Evolutionary conservation across 495 filamentous ascomycete genomes (phyloP).

Genomic region (Lepidopterella palustris): DNA sequence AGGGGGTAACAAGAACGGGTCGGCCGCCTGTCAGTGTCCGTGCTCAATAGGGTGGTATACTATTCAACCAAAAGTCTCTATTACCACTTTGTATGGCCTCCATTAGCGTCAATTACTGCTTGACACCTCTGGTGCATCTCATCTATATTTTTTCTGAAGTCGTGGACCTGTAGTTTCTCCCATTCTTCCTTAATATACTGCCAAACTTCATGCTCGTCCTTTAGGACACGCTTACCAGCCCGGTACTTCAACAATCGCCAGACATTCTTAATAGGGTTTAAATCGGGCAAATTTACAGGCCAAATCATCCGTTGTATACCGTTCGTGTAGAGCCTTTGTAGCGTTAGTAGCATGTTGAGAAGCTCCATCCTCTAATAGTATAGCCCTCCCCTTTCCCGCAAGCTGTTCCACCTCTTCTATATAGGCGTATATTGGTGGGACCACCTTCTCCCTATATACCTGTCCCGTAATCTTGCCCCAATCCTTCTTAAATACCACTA

Average conservation of each 20-base stretch:
- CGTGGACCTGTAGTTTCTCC: conserved; percentile 19
- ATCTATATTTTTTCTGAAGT: conserved; percentile 24
- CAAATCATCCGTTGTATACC: not conserved
- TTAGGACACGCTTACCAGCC: not conserved
- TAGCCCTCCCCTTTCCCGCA: not conserved
- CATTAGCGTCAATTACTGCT: conserved; percentile 32
- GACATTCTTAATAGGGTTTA: not conserved
- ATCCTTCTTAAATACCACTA: not conserved
- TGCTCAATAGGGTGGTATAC: no score
- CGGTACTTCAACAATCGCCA: not conserved
- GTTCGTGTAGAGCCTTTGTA: not conserved
- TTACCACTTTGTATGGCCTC: conserved; percentile 34
- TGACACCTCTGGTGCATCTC: conserved; percentile 29
- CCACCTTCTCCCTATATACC: not conserved
- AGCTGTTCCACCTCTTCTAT: not conserved
- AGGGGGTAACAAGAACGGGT: no score
- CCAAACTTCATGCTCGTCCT: not conserved
- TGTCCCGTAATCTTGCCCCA: not conserved
- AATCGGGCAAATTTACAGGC: not conserved
- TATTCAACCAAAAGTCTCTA: no score
- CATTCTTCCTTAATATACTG: conserved; percentile 21
- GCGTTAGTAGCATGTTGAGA: not conserved
- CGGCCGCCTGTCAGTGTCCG: no score
- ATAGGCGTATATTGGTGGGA: not conserved
- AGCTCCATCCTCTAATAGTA: not conserved